A percentile compares a stretch with the other conserved stretches of the same genome.
Conservation (phyloP, 2,329 filamentous ascomycete species). For the Neurospora sp. region DNA sequence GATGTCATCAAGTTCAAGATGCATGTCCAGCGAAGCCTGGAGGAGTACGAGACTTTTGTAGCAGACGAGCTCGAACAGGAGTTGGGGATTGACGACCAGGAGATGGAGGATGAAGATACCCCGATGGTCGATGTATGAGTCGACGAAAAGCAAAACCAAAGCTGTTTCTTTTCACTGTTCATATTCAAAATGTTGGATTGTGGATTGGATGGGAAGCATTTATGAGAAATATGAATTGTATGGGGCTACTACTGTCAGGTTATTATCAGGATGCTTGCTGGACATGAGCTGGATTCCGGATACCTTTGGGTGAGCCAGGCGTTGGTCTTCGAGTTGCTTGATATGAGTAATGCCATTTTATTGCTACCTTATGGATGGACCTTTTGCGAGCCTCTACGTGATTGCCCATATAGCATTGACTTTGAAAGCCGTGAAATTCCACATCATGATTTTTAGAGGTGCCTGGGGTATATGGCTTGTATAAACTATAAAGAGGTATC, state of each 20-base stretch:
- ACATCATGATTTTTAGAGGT: background rate
- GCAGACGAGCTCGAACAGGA: constrained; percentile 87
- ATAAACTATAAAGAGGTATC: background rate
- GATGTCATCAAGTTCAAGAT: constrained; percentile 99
- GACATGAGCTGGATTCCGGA: background rate
- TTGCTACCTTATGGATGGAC: background rate
- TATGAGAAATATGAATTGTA: background rate
- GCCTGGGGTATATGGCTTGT: background rate
- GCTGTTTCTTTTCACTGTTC: background rate
- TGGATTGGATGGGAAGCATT: background rate
- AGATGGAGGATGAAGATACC: constrained; percentile 31
- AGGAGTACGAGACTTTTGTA: constrained; percentile 91
- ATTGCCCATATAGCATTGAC: background rate
- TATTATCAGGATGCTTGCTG: background rate
- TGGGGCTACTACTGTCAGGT: background rate
- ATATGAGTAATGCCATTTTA: background rate
- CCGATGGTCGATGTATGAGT: background rate
- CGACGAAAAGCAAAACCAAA: background rate
- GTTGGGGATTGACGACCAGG: constrained; percentile 51
- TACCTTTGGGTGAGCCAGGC: background rate
- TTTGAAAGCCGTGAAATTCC: background rate
- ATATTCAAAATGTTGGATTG: background rate
- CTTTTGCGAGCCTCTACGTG: background rate
- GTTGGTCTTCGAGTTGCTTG: background rate
- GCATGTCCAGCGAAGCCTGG: constrained; percentile 83